phyloP scores from a whole-genome alignment of 2,329 filamentous ascomycete species.

The Botrytis tulipae region DNA sequence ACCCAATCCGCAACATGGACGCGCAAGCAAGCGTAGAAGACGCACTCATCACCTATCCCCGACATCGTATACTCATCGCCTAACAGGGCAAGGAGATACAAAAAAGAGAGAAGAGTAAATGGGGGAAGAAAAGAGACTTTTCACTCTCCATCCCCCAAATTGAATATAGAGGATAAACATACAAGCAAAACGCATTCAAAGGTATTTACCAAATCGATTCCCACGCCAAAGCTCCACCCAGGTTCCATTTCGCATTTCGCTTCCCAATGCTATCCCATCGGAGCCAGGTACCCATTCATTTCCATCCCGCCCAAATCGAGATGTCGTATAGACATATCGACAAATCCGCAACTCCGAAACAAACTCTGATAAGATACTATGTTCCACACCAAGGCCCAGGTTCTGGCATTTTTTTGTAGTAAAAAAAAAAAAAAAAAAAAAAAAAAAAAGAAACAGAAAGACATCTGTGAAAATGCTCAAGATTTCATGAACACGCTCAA shows the following conservation, averaged over 20 bases:
- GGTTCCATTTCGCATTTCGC: not conserved
- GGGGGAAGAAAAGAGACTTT: not conserved
- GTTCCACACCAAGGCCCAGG: constrained; percentile 1
- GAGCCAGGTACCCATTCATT: constrained; percentile 5
- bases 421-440: not conserved
- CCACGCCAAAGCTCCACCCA: not conserved
- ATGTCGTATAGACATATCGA: not conserved
- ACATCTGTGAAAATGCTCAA: not conserved
- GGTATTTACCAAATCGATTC: not conserved
- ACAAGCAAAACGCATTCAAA: not conserved
- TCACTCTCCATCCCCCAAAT: not conserved
- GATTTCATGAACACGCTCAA: not conserved
- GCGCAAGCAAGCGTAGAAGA: not conserved
- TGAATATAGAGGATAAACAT: not conserved
- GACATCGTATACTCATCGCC: not conserved
- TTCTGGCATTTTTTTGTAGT: not conserved
- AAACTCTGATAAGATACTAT: not conserved
- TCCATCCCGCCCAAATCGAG: not conserved
- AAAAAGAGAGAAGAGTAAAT: not conserved
- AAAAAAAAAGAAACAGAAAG: not conserved
- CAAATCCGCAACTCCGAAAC: constrained; percentile 9
- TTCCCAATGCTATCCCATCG: not conserved
- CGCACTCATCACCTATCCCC: not conserved
- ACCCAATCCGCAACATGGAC: not conserved
- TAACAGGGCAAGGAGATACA: too few species aligned